These are phyloP conservation scores for Rhizopogon vesiculosus DNA, from an alignment of 768 basidiomycete species.

Conservation along the genomic window DNA sequence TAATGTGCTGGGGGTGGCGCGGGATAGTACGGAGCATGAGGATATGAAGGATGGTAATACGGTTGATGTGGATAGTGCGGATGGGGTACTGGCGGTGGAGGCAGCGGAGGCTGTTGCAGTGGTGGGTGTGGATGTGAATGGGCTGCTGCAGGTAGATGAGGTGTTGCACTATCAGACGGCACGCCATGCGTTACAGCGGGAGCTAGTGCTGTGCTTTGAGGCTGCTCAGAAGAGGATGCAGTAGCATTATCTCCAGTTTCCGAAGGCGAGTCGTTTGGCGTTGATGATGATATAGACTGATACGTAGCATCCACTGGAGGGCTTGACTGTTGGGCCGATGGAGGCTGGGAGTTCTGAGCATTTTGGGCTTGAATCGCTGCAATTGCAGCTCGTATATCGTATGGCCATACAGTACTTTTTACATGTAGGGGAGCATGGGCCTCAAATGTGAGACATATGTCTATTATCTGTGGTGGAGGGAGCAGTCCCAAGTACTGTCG, in stretches of 20 bases:
- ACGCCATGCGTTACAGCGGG: slow-evolving; percentile 13
- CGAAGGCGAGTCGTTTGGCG: slow-evolving; percentile 24
- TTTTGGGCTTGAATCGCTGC: slow-evolving; percentile 37
- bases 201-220: slow-evolving; percentile 8
- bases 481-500: slow-evolving; percentile 67
- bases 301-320: background rate
- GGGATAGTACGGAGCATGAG: slow-evolving; percentile 64
- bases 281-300: background rate
- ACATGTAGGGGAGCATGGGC: slow-evolving; percentile 61
- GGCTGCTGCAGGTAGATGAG: slow-evolving; percentile 20
- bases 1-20: slow-evolving; percentile 33
- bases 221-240: slow-evolving; percentile 11
- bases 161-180: slow-evolving; percentile 13
- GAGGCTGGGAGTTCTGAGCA: slow-evolving; percentile 18
- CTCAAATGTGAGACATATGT: slow-evolving; percentile 72
- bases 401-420: slow-evolving; percentile 68
- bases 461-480: slow-evolving; percentile 68
- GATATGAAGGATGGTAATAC: slow-evolving; percentile 56
- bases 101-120: slow-evolving; percentile 13
- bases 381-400: slow-evolving; percentile 62
- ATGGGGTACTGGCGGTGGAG: slow-evolving; percentile 18
- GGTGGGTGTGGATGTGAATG: slow-evolving; percentile 11
- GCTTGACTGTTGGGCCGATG: slow-evolving; percentile 9
- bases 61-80: slow-evolving; percentile 49
- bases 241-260: slow-evolving; percentile 7